These are phyloP conservation scores for Persicaria maculosa DNA, from an alignment of 148 eudicot genomes.

Conservation along the genomic window DNA sequence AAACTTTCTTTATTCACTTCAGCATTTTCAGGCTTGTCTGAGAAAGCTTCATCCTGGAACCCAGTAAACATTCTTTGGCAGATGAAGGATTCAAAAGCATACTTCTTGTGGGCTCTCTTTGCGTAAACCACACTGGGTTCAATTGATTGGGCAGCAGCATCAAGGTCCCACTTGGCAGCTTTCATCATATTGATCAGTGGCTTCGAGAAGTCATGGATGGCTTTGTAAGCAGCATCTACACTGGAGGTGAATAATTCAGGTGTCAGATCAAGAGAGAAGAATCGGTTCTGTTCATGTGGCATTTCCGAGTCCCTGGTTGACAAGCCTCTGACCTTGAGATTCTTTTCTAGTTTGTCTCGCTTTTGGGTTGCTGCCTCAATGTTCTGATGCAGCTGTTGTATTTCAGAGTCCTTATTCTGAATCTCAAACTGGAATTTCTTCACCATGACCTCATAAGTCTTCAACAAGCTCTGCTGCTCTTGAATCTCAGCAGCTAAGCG, in stretches of 20 bases:
- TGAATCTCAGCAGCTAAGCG: slow-evolving; percentile 97
- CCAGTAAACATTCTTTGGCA: slow-evolving; percentile 82
- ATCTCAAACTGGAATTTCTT: slow-evolving; percentile 93
- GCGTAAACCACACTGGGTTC: slow-evolving; percentile 66
- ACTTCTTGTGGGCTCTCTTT: slow-evolving; percentile 90
- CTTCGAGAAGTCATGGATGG: slow-evolving; percentile 93
- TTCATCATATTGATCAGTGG: slow-evolving; percentile 99
- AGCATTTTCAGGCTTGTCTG: slow-evolving; percentile 44
- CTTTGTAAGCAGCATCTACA: slow-evolving; percentile 68
- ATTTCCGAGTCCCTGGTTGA: slow-evolving; percentile 64
- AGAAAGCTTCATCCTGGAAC: slow-evolving; percentile 70
- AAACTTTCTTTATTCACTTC: slow-evolving; percentile 44
- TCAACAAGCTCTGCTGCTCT: slow-evolving; percentile 90
- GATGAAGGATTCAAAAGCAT: slow-evolving; percentile 83
- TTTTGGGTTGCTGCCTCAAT: slow-evolving; percentile 81
- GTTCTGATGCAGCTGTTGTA: slow-evolving; percentile 71
- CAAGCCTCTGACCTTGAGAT: slow-evolving; percentile 83
- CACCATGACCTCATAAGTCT: slow-evolving; percentile 95
- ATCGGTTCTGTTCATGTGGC: slow-evolving; percentile 44
- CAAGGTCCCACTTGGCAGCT: slow-evolving; percentile 98
- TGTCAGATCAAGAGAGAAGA: slow-evolving; percentile 51
- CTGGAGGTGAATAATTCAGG: slow-evolving; percentile 71
- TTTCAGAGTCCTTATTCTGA: slow-evolving; percentile 88
- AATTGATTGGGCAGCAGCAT: slow-evolving; percentile 87
- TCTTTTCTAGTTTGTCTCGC: slow-evolving; percentile 78